phyloP scores from a whole-genome alignment of 2,329 filamentous ascomycete species.

The Calonectria ilicicola region DNA sequence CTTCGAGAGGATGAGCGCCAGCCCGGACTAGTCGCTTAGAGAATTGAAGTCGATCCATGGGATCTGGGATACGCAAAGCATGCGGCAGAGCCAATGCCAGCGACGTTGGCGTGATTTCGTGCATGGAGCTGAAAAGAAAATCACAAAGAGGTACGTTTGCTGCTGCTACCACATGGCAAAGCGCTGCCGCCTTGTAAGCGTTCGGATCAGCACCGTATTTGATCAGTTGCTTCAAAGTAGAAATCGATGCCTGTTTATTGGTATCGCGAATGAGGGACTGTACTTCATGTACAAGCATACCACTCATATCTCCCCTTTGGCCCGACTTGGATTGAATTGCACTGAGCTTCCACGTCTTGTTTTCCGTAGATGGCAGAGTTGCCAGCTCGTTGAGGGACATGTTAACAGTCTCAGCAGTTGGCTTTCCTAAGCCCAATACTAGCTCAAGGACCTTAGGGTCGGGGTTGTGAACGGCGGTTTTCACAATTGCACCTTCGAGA shows the following conservation, averaged over 20 bases:
- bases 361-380: slow-evolving; percentile 55
- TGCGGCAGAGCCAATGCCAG: slow-evolving; percentile 64
- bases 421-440: slow-evolving; percentile 59
- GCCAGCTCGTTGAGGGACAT: slow-evolving; percentile 57
- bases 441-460: slow-evolving; percentile 63
- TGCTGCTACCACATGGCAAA: slow-evolving; percentile 63
- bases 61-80: slow-evolving; percentile 62
- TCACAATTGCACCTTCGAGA: slow-evolving; percentile 57
- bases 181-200: slow-evolving; percentile 60
- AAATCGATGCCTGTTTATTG: slow-evolving; percentile 52
- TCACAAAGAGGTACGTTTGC: slow-evolving; percentile 60
- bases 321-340: slow-evolving; percentile 57
- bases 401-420: slow-evolving; percentile 56
- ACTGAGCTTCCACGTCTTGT: slow-evolving; percentile 63
- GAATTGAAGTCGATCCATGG: slow-evolving; percentile 63
- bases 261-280: slow-evolving; percentile 55
- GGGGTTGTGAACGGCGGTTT: slow-evolving; percentile 53
- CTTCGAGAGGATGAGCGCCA: slow-evolving; percentile 60
- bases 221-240: slow-evolving; percentile 60
- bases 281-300: slow-evolving; percentile 64
- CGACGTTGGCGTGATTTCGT: slow-evolving; percentile 54
- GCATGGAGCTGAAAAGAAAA: slow-evolving; percentile 56
- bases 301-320: slow-evolving; percentile 57
- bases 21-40: slow-evolving; percentile 62
- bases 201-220: slow-evolving; percentile 67